Evolutionary conservation across 108 stramenopile genomes (phyloP), one percentile per base, ranked within the genome.

Genomic region (Pseudonitzschia pungens): DNA sequence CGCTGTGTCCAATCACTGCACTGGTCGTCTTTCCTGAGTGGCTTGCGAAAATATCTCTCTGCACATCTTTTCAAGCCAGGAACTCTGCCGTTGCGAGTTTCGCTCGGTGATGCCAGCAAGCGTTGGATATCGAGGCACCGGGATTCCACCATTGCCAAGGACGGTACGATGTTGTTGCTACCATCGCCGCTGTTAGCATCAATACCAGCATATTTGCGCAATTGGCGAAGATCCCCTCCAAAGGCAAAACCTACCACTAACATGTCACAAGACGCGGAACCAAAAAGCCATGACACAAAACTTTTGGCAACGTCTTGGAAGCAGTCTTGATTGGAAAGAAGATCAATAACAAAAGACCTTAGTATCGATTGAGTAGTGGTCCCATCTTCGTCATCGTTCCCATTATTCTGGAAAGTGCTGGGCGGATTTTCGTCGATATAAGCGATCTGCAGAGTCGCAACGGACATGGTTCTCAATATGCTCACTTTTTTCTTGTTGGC

Each of bases 1-100:
- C 85, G 62, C 21, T 65, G 10, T 20, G 41, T 53, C 85, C 85
- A 86, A 28, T 80, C 79, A 26, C 75, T 75, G 52, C 83, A 81
- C 71, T 86, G 86, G 27, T 86, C 71, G 11, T 65, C 53, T 33
- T 83, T 83, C 18, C 52, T 75, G 11, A 83, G 62, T 5, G 63
- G 57, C 20, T 69, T 53, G 59, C 53, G 16, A n/a, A 72, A 74
- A 51, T 69, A 82, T 21, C 26, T 11, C 26, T 62, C 53, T 5
- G 58, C 68, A 72, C 75, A 77, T 8, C 26, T 44, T 50, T 76
- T 76, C 41, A 82, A 65, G 29, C 74, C 70, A 14, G 72, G 75
- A 54, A 77, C 41, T 18, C 36, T 45, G 18, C 31, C 54, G 14
- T 16, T 22, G 29, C 42, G 18, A 1, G n/a, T 4, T 40, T 62